A percentile compares a stretch with the other conserved stretches of the same genome.
Conservation (phyloP, 495 filamentous ascomycete species). For the Cercophora sp. region DNA sequence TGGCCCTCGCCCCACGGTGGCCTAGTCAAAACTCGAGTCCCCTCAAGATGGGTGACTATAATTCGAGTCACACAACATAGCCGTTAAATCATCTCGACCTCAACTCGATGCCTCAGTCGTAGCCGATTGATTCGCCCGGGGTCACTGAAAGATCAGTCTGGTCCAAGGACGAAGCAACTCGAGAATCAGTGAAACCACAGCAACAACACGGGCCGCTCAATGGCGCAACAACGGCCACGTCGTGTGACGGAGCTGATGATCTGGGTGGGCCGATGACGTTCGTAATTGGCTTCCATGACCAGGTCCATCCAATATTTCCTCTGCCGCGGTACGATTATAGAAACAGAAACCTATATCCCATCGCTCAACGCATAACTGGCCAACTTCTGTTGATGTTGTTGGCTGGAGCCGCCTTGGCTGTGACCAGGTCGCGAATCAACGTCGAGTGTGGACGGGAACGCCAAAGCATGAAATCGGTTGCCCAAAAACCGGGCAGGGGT, state of each 20-base stretch:
- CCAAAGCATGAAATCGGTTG: background rate
- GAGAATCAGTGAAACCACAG: no score
- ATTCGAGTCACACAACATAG: no score
- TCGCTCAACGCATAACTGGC: constrained; percentile 4
- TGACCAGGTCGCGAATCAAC: background rate
- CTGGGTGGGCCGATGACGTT: background rate
- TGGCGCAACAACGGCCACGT: background rate
- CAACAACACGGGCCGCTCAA: no score
- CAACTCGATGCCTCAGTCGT: no score
- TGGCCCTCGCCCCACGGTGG: no score
- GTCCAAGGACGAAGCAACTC: no score
- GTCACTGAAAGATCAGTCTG: no score
- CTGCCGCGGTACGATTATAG: background rate
- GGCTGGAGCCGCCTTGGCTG: background rate
- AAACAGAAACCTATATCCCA: background rate
- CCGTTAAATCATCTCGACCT: no score
- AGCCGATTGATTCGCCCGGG: no score
- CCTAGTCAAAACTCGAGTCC: no score
- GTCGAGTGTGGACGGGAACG: background rate
- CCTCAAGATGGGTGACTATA: no score
- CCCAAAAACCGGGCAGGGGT: background rate
- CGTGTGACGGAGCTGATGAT: background rate
- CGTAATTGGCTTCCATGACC: background rate
- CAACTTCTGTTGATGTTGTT: background rate
- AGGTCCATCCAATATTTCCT: background rate